phyloP scores from a whole-genome alignment of 2,329 filamentous ascomycete species.

The Ceratocystis albifundus region DNA sequence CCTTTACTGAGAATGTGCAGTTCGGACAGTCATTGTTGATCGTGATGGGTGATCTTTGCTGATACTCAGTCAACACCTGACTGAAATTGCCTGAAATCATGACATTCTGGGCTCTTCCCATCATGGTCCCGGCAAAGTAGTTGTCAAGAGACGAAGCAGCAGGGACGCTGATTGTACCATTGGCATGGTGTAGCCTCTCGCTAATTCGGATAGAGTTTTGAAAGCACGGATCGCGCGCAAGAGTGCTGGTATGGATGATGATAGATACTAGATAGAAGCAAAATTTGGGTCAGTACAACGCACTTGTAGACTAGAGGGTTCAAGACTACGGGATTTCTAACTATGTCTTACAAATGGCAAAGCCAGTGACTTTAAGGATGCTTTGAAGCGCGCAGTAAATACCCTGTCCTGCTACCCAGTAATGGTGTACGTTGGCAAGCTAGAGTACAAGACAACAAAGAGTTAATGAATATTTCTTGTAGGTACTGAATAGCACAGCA shows the following conservation, averaged over 20 bases:
- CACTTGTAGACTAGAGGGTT: too few species aligned
- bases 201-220: conserved; percentile 22
- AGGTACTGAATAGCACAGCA: too few species aligned
- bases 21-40: conserved; percentile 22
- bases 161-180: conserved; percentile 19
- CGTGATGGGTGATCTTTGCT: conserved; percentile 19
- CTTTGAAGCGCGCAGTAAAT: conserved; percentile 14
- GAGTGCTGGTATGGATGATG: conserved; percentile 20
- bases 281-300: background rate
- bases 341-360: conserved; percentile 20
- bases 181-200: conserved; percentile 15
- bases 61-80: conserved; percentile 20
- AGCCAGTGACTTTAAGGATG: conserved; percentile 19
- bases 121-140: conserved; percentile 20
- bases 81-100: conserved; percentile 23
- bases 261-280: conserved; percentile 14
- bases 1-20: conserved; percentile 21
- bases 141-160: conserved; percentile 14
- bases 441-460: conserved; percentile 5
- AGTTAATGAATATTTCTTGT: background rate
- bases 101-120: conserved; percentile 20
- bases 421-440: conserved; percentile 22
- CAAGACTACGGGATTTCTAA: background rate
- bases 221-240: conserved; percentile 20
- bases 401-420: conserved; percentile 20